These are phyloP conservation scores for Rutstroemia sp. DNA, from an alignment of 2,329 filamentous ascomycete genomes.

Conservation along the genomic window DNA sequence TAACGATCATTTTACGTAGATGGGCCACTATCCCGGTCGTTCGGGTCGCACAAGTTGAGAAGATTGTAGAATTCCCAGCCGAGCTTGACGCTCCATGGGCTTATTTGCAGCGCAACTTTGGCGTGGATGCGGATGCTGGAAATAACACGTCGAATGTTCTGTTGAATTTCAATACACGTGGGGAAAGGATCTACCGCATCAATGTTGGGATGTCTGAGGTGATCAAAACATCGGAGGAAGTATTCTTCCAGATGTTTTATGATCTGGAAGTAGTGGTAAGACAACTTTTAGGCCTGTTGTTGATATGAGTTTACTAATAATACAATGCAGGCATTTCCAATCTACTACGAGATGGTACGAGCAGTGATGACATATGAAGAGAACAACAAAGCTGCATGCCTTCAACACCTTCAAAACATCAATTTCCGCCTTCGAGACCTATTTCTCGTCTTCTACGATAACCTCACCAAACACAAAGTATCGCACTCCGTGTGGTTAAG, in stretches of 20 bases:
- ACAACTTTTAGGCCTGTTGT: fast-evolving
- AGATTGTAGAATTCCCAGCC: neutral
- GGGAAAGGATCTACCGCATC: conserved; percentile 2
- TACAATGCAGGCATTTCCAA: conserved; percentile 1
- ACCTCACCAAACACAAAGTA: neutral
- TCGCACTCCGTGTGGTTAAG: neutral
- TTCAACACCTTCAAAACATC: neutral
- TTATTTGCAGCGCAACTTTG: conserved; percentile 5
- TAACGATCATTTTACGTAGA: neutral
- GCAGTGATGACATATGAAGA: neutral
- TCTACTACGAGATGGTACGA: conserved; percentile 2
- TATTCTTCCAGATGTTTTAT: conserved; percentile 8
- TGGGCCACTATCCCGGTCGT: conserved; percentile 8
- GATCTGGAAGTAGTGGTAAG: conserved; percentile 7
- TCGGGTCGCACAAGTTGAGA: conserved; percentile 2
- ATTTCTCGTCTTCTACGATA: conserved; percentile 6
- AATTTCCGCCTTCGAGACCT: neutral
- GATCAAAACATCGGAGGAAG: conserved; percentile 4
- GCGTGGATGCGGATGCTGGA: neutral
- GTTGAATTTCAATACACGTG: neutral
- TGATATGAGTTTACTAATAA: neutral
- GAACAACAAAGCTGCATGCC: neutral
- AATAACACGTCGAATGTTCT: conserved; percentile 3
- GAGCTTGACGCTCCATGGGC: conserved; percentile 3
- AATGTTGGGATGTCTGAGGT: conserved; percentile 2